phyloP scores from a whole-genome alignment of 2,329 filamentous ascomycete species.

The Pleoardoris graminearum region DNA sequence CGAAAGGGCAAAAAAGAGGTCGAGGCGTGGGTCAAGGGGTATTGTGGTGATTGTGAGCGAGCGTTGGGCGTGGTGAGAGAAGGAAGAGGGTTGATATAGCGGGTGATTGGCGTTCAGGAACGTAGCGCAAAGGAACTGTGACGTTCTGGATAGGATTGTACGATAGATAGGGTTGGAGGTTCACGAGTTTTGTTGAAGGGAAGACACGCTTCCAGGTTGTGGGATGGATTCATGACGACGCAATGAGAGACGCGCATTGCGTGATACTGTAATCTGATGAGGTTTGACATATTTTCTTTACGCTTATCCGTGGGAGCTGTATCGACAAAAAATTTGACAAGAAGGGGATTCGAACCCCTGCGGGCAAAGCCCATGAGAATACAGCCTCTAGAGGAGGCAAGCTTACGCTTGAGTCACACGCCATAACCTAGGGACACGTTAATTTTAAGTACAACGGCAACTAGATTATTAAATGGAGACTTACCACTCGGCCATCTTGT shows the following conservation, averaged over 20 bases:
- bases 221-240: too few relatives aligned
- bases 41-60: constrained; percentile 63
- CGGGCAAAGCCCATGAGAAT: constrained; percentile 25
- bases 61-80: constrained; percentile 37
- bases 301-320: too few relatives aligned
- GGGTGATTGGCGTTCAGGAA: not conserved
- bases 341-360: constrained; percentile 20
- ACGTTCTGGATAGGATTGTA: not conserved
- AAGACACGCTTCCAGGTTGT: too few relatives aligned
- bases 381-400: constrained; percentile 10
- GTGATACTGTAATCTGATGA: too few relatives aligned
- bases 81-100: constrained; percentile 9
- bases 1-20: constrained; percentile 53
- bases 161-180: too few relatives aligned
- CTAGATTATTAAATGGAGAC: too few relatives aligned
- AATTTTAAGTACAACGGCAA: too few relatives aligned
- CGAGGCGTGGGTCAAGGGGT: constrained; percentile 60
- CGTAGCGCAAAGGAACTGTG: not conserved
- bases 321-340: constrained; percentile 2
- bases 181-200: too few relatives aligned
- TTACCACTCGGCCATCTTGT: too few relatives aligned
- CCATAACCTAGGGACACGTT: too few relatives aligned
- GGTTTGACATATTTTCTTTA: too few relatives aligned
- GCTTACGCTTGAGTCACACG: constrained; percentile 26
- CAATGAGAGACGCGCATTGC: too few relatives aligned